Percentiles rank a stretch among this genome's conserved stretches.
Evolutionary conservation across 495 filamentous ascomycete genomes (phyloP).

Genomic region (Tuber borchii): DNA sequence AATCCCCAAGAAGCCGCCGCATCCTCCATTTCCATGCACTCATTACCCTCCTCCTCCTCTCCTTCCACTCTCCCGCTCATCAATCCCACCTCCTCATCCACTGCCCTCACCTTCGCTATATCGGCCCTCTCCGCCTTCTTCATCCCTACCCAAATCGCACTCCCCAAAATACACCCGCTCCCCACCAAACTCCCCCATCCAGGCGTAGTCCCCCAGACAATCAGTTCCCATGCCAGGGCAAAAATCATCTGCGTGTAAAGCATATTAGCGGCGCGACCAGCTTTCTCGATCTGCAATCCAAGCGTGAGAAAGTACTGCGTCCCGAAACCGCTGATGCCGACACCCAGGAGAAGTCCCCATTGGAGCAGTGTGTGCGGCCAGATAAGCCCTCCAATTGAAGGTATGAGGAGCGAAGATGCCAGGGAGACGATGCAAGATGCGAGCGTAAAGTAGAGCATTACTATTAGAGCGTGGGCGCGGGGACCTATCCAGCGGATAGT

Average conservation of each 20-base stretch:
- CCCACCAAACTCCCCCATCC: constrained; percentile 62
- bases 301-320: constrained; percentile 85
- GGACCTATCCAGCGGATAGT: constrained; percentile 78
- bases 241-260: constrained; percentile 90
- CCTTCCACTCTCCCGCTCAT: constrained; percentile 4
- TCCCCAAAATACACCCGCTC: constrained; percentile 69
- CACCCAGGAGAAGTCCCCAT: constrained; percentile 62
- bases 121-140: constrained; percentile 43
- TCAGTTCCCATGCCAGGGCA: constrained; percentile 74
- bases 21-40: constrained; percentile 6
- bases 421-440: constrained; percentile 58
- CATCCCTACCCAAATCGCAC: constrained; percentile 72
- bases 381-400: constrained; percentile 54
- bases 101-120: constrained; percentile 5
- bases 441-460: constrained; percentile 76
- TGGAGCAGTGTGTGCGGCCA: constrained; percentile 58
- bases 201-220: constrained; percentile 68
- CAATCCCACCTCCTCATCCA: constrained; percentile 12
- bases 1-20: constrained; percentile 4
- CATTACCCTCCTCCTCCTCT: constrained; percentile 14
- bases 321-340: constrained; percentile 71
- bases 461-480: constrained; percentile 75
- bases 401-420: constrained; percentile 44
- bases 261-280: constrained; percentile 77
- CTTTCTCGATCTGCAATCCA: constrained; percentile 61